These are phyloP conservation scores for Talinum fruticosum DNA, from an alignment of 148 eudicot genomes.

Conservation along the genomic window DNA sequence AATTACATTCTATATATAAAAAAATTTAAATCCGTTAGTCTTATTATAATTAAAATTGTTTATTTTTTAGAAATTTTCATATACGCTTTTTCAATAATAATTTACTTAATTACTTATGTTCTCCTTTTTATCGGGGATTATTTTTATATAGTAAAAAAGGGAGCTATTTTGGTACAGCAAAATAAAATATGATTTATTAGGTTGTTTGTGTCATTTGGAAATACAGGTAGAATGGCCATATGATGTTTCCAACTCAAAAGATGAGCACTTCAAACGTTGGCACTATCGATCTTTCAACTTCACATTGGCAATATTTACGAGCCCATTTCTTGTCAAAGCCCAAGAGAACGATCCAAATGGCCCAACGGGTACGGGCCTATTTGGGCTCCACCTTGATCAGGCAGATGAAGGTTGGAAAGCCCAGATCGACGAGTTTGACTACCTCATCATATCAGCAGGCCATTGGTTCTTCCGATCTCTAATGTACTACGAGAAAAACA, in stretches of 20 bases:
- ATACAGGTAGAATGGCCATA: constrained; percentile 54
- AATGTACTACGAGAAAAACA: constrained; percentile 42
- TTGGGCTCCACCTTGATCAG: constrained; percentile 59
- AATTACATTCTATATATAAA: no score
- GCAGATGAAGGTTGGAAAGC: constrained; percentile 49
- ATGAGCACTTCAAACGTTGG: constrained; percentile 55
- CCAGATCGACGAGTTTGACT: constrained; percentile 51
- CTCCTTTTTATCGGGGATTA: no score
- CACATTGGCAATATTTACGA: constrained; percentile 45
- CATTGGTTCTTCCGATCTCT: constrained; percentile 63
- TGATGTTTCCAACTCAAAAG: constrained; percentile 43
- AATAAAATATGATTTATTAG: no score
- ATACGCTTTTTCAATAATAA: no score
- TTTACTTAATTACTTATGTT: no score
- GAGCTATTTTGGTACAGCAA: no score
- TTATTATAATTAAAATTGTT: no score
- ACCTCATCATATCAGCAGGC: constrained; percentile 57
- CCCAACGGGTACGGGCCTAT: constrained; percentile 43
- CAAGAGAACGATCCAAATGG: constrained; percentile 45
- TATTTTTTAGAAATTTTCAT: no score
- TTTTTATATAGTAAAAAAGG: no score
- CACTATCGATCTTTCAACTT: constrained; percentile 46
- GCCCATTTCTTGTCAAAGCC: constrained; percentile 48
- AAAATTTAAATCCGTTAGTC: no score
- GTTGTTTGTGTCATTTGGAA: background rate